Evolutionary conservation across 176 grass and related monocot species (phyloP).

Genomic region (Elymus sibiricus): DNA sequence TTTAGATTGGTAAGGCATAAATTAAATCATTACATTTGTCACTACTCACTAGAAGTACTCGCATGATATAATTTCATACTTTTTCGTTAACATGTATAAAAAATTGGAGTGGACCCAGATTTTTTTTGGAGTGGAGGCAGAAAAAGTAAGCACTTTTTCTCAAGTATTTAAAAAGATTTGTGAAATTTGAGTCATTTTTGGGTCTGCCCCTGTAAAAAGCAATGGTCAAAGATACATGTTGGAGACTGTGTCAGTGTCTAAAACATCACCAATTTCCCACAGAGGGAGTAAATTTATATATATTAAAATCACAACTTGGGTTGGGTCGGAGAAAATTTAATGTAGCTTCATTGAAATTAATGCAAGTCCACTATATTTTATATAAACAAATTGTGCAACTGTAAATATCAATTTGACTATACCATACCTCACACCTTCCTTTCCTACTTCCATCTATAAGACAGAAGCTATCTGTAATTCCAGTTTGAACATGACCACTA

Average conservation of each 20-base stretch:
- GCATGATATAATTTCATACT: too few species aligned
- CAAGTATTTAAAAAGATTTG: background rate
- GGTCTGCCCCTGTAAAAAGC: background rate
- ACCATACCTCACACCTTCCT: slow-evolving; percentile 83
- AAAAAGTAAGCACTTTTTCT: background rate
- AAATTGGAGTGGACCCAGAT: too few species aligned
- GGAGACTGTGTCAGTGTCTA: background rate
- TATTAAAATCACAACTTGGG: background rate
- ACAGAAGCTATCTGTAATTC: slow-evolving; percentile 66
- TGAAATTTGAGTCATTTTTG: background rate
- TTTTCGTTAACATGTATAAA: too few species aligned
- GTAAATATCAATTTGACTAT: background rate
- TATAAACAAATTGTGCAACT: background rate
- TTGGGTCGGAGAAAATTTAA: background rate
- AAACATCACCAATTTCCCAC: background rate
- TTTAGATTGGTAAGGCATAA: background rate
- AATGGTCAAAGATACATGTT: background rate
- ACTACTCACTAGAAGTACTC: too few species aligned
- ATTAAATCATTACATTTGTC: background rate
- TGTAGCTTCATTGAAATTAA: slow-evolving; percentile 10
- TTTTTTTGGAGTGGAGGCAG: too few species aligned
- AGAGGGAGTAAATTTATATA: background rate
- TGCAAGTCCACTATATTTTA: background rate
- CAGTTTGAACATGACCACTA: slow-evolving; percentile 89
- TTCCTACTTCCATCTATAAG: slow-evolving; percentile 38